phyloP scores from a whole-genome alignment of 805 yeast species.

The Candida khao-thaluensis region DNA sequence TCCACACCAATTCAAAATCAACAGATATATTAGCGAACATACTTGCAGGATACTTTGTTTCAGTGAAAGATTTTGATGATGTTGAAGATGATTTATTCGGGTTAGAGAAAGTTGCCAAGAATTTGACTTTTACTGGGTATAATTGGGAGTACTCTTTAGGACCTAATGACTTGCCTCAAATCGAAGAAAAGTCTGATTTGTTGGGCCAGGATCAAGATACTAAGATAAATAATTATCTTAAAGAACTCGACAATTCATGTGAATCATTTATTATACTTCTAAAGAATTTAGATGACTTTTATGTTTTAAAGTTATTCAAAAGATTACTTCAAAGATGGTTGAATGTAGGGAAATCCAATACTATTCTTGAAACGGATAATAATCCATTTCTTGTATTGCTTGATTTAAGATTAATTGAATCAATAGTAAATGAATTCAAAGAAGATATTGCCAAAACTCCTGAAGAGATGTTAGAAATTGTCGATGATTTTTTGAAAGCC shows the following conservation, averaged over 20 bases:
- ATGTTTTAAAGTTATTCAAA: constrained; percentile 49
- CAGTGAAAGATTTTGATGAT: constrained; percentile 20
- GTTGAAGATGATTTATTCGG: constrained; percentile 17
- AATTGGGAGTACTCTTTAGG: constrained; percentile 45
- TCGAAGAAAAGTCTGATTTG: constrained; percentile 13
- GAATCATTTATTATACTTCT: constrained; percentile 41
- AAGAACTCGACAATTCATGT: constrained; percentile 27
- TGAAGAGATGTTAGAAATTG: constrained; percentile 49
- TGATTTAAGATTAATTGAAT: constrained; percentile 65
- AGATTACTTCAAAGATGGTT: constrained; percentile 63
- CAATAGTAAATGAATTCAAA: constrained; percentile 55
- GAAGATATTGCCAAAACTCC: constrained; percentile 57
- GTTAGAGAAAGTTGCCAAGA: constrained; percentile 33
- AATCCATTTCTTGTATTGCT: constrained; percentile 56
- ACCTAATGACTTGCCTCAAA: constrained; percentile 37
- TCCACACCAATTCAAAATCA: constrained; percentile 28
- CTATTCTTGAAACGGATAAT: constrained; percentile 22
- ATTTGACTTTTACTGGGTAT: constrained; percentile 29
- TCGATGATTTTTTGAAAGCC: constrained; percentile 22
- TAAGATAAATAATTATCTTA: constrained; percentile 28
- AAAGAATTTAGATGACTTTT: constrained; percentile 46
- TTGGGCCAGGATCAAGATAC: constrained; percentile 19
- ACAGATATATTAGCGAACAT: constrained; percentile 36
- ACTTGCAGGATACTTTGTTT: constrained; percentile 36
- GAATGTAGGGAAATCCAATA: constrained; percentile 12